phyloP scores from a whole-genome alignment of 257 asterid species.

The Thymus quinquecostatus region DNA sequence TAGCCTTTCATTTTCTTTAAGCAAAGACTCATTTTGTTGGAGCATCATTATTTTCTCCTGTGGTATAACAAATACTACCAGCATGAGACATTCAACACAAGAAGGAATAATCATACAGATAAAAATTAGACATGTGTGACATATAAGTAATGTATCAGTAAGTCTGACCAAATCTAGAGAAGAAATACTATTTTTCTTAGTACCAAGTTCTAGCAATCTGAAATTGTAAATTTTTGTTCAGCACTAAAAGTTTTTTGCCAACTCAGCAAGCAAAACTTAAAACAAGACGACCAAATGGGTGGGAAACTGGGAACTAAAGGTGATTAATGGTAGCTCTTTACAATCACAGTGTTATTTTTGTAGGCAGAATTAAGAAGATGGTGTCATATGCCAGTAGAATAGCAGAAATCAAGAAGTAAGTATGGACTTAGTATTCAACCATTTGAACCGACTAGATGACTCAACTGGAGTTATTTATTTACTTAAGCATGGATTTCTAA shows the following conservation, averaged over 20 bases:
- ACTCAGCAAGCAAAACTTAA: background rate
- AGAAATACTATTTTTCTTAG: background rate
- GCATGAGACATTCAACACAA: slow-evolving; percentile 27
- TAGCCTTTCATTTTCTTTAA: slow-evolving; percentile 77
- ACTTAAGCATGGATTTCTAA: slow-evolving; percentile 29
- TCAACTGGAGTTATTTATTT: slow-evolving; percentile 21
- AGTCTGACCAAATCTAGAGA: slow-evolving; percentile 24
- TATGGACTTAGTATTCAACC: slow-evolving; percentile 22
- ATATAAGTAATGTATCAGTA: slow-evolving; percentile 25
- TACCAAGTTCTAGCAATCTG: slow-evolving; percentile 13
- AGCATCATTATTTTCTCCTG: slow-evolving; percentile 93
- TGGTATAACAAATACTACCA: slow-evolving; percentile 33
- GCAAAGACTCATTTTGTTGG: slow-evolving; percentile 65
- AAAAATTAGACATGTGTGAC: background rate
- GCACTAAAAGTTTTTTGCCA: slow-evolving; percentile 7
- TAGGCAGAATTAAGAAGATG: slow-evolving; percentile 1
- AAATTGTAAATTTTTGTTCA: background rate
- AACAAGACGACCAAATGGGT: slow-evolving; percentile 5
- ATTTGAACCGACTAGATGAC: slow-evolving; percentile 23
- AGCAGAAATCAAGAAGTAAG: slow-evolving; percentile 29
- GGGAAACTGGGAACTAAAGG: background rate
- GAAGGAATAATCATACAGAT: slow-evolving; percentile 16
- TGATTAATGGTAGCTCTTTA: background rate
- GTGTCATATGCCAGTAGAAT: slow-evolving; percentile 9
- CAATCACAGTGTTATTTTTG: slow-evolving; percentile 13